A percentile compares a stretch with the other conserved stretches of the same genome.
These are phyloP conservation scores for Metarhizium album DNA, from an alignment of 2,329 filamentous ascomycete genomes.

Conservation along the genomic window DNA sequence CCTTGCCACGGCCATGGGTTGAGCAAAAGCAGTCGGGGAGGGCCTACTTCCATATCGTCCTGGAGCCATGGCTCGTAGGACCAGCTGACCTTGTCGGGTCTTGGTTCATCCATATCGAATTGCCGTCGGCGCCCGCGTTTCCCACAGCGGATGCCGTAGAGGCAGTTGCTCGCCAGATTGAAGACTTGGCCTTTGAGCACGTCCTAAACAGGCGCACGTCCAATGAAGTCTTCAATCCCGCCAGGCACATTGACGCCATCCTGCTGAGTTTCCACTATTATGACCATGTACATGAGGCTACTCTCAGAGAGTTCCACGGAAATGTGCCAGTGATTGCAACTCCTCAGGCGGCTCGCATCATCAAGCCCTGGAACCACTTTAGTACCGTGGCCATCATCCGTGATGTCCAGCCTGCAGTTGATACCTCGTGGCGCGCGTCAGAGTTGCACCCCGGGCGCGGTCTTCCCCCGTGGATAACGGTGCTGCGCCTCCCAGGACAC, in stretches of 20 bases:
- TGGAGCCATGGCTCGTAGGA: slow-evolving; percentile 23
- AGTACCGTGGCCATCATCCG: slow-evolving; percentile 4
- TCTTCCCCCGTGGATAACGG: slow-evolving; percentile 6
- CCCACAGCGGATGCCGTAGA: slow-evolving; percentile 6
- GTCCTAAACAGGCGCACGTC: slow-evolving; percentile 7
- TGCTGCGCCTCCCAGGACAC: slow-evolving; percentile 8
- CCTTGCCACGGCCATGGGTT: slow-evolving; percentile 18
- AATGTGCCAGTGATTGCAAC: slow-evolving; percentile 8
- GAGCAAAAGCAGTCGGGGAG: slow-evolving; percentile 12
- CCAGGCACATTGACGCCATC: slow-evolving; percentile 8
- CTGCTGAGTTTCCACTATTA: slow-evolving; percentile 7
- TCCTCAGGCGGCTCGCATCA: slow-evolving; percentile 6
- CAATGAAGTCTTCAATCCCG: slow-evolving; percentile 8
- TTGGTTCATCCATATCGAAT: slow-evolving; percentile 15
- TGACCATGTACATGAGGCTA: slow-evolving; percentile 8
- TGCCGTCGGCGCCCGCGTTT: slow-evolving; percentile 7
- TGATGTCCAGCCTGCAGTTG: slow-evolving; percentile 1
- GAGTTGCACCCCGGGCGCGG: slow-evolving; percentile 3
- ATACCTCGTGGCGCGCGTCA: slow-evolving; percentile 2
- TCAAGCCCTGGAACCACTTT: slow-evolving; percentile 9
- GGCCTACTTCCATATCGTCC: slow-evolving; percentile 21
- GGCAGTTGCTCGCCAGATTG: slow-evolving; percentile 6
- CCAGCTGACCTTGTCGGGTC: slow-evolving; percentile 9
- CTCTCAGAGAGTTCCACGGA: slow-evolving; percentile 4
- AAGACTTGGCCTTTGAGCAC: slow-evolving; percentile 7